Evolutionary conservation across 2,329 filamentous ascomycete species (phyloP).

Genomic region (Diaporthe vexans): DNA sequence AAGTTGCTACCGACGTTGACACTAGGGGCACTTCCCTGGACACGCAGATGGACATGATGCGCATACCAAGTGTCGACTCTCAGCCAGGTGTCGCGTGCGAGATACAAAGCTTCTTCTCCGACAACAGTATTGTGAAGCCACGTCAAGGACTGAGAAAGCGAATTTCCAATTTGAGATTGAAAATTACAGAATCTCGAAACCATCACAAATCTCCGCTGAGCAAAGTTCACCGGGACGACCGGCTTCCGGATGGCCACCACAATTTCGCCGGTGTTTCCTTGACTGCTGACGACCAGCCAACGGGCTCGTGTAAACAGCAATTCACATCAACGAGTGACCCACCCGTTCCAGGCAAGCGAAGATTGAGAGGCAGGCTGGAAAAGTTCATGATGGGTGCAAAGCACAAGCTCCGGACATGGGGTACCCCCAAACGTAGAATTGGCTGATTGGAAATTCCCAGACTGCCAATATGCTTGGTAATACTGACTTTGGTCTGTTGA

Average conservation of each 20-base stretch:
- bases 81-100: conserved; percentile 32
- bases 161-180: conserved; percentile 45
- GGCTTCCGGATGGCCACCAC: not conserved
- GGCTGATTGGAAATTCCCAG: conserved; percentile 2
- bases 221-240: not conserved
- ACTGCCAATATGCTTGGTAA: not conserved
- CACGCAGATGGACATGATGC: conserved; percentile 33
- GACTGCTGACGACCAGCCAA: not conserved
- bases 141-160: conserved; percentile 45
- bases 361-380: conserved; percentile 36
- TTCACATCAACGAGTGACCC: not conserved
- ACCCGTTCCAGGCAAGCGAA: not conserved
- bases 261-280: not conserved
- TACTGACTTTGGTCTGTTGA: not conserved
- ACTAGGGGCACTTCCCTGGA: conserved; percentile 37
- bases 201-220: conserved; percentile 13
- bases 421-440: conserved; percentile 31
- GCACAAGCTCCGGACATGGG: conserved; percentile 38
- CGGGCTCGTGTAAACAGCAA: not conserved
- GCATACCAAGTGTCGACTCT: conserved; percentile 4
- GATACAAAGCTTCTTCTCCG: conserved; percentile 43
- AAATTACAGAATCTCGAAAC: conserved; percentile 43
- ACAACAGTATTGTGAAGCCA: conserved; percentile 39
- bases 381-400: conserved; percentile 38
- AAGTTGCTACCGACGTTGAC: conserved; percentile 11